Evolutionary conservation across 768 basidiomycete species (phyloP).

Genomic region (Boletus rex-veris): DNA sequence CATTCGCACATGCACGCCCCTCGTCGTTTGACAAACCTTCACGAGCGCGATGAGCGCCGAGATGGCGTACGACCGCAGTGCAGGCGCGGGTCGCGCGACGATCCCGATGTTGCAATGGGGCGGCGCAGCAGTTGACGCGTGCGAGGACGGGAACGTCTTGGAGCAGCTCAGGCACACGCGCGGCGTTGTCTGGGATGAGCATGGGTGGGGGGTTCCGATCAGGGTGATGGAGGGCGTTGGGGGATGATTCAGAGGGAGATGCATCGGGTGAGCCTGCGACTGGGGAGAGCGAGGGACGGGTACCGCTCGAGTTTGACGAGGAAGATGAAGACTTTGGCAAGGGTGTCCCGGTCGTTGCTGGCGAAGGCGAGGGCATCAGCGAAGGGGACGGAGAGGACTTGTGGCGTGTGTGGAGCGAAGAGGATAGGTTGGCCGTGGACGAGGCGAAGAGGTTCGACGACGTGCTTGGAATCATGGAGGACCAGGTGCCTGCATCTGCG

Average conservation of each 20-base stretch:
- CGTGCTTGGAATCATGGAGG: constrained; percentile 32
- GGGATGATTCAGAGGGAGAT: constrained; percentile 53
- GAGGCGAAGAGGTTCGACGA: constrained; percentile 34
- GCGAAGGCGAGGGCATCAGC: not conserved
- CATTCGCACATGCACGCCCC: constrained; percentile 36
- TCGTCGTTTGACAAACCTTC: constrained; percentile 66
- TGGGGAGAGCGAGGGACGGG: constrained; percentile 12
- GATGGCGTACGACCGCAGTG: constrained; percentile 45
- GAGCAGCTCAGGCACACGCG: constrained; percentile 12
- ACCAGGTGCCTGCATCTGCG: constrained; percentile 22
- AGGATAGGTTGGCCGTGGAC: constrained; percentile 30
- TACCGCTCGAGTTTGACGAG: constrained; percentile 58
- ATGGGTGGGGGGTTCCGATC: constrained; percentile 41
- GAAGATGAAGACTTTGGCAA: constrained; percentile 60
- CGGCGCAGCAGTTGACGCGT: constrained; percentile 16
- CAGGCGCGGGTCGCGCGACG: constrained; percentile 32
- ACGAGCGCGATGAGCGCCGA: constrained; percentile 67
- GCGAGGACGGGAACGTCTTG: constrained; percentile 11
- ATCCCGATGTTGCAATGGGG: constrained; percentile 84
- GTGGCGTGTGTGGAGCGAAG: constrained; percentile 27
- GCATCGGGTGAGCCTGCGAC: constrained; percentile 8
- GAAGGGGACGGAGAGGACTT: constrained; percentile 17
- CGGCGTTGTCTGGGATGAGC: constrained; percentile 14
- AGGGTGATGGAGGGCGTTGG: constrained; percentile 60
- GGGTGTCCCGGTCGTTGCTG: not conserved